Evolutionary conservation across 352 stramenopile genomes (phyloP), one percentile per base, ranked within the genome.

Genomic region (Saprolegnia diclina): DNA sequence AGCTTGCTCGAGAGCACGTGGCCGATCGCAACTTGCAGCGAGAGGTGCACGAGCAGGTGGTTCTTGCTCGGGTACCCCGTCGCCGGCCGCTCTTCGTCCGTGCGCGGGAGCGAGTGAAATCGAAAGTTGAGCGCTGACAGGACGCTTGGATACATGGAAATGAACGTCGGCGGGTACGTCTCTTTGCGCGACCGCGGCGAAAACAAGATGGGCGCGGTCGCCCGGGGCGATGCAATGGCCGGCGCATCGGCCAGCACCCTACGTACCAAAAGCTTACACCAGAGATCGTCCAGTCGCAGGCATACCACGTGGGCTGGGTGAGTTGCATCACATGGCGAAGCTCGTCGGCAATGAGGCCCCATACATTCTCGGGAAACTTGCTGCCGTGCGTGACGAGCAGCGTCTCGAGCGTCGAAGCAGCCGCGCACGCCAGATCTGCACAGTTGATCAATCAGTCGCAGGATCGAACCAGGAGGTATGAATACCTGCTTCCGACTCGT

Each of bases 301-400:
- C 52, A 16, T 16, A 57, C 83, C 82, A 93, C 46, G 85, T 90
- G 0, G 85, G 85, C 68, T 90, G 81, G 7, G 80, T 81, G 3
- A 82, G 82, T 37, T 79, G 78, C 77, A 93, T 84, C 29, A 91
- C 80, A 0, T 84, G 86, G 18, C 85, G 80, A n/a, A 94, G 65
- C 64, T 94, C 85, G 64, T 94, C 85, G 0, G 81, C 72, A 46
- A 94, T 92, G 26, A 94, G 71, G 0, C 85, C 85, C 83, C 85
- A 94, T 9, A 91, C 85, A 24, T 88, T 79, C 46, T 89, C 80
- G 0, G 82, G 76, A 73, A 94, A 91, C 69, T 92, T 92, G 74
- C 88, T 81, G 9, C 83, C 85, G 44, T 94, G 80, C 21, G 74
- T 78, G 1, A 90, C 79, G 14, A 94, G 74, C 77, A 91, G 83